Percentiles rank a stretch among this genome's conserved stretches.
Evolutionary conservation across 345 rosid genomes (phyloP).

Genomic region (Brassica incana): DNA sequence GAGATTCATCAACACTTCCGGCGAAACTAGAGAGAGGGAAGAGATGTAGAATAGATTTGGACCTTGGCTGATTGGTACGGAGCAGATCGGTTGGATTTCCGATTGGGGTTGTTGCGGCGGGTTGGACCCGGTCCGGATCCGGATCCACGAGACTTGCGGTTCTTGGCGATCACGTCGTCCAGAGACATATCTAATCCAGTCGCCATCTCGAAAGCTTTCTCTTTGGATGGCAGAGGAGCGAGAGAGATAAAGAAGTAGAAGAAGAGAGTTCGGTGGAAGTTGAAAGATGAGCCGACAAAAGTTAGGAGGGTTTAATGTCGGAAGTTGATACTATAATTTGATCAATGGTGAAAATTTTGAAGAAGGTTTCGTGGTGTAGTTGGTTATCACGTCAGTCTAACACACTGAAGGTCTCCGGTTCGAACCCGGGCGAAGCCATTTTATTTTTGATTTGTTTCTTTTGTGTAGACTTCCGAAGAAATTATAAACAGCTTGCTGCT

Average conservation of each 20-base stretch:
- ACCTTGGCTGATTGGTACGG: conserved; percentile 65
- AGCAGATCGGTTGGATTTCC: conserved; percentile 57
- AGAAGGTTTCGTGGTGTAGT: conserved; percentile 2
- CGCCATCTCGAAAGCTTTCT: conserved; percentile 49
- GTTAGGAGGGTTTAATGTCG: too few relatives aligned
- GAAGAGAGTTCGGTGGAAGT: background rate
- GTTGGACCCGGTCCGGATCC: conserved; percentile 69
- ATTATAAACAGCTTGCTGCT: too few relatives aligned
- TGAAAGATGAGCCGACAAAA: too few relatives aligned
- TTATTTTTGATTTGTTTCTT: too few relatives aligned
- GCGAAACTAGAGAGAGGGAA: conserved; percentile 29
- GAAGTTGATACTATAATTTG: too few relatives aligned
- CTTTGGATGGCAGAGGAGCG: background rate
- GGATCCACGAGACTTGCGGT: conserved; percentile 54
- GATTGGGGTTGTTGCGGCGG: conserved; percentile 63
- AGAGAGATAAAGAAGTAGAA: too few relatives aligned
- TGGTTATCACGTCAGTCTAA: background rate
- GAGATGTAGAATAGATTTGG: conserved; percentile 8
- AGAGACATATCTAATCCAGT: conserved; percentile 93
- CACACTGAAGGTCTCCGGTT: background rate
- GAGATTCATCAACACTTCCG: conserved; percentile 6
- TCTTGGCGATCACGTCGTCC: conserved; percentile 87
- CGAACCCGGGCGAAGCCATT: background rate
- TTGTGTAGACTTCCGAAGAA: too few relatives aligned
- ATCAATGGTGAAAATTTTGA: background rate